These are phyloP conservation scores for Chrysanthemum lavandulifolium DNA, from an alignment of 129 eudicot species.

Conservation along the genomic window DNA sequence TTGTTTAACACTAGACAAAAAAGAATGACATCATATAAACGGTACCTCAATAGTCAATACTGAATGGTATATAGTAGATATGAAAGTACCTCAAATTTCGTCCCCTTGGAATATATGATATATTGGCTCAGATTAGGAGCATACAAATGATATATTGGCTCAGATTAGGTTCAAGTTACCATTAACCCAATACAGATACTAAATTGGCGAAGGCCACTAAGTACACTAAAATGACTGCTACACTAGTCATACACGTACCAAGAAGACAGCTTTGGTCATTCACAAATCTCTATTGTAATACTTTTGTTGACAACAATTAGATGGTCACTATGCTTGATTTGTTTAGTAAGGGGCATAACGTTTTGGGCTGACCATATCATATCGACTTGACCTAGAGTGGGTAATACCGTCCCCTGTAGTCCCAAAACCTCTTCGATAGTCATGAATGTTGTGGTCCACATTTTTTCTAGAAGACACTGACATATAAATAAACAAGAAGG, in stretches of 20 bases:
- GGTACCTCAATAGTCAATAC: no score
- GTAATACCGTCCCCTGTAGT: conserved; percentile 40
- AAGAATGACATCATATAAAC: no score
- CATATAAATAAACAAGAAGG: conserved; percentile 33
- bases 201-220: neutral
- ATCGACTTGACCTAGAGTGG: conserved; percentile 48
- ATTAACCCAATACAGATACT: neutral
- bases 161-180: conserved; percentile 7
- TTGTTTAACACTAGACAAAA: no score
- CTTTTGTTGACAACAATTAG: conserved; percentile 12
- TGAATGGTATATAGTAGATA: no score
- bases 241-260: conserved; percentile 21
- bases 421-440: conserved; percentile 64
- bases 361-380: conserved; percentile 26
- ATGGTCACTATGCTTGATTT: conserved; percentile 6
- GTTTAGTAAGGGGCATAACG: conserved; percentile 20
- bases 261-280: conserved; percentile 10
- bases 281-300: conserved; percentile 8
- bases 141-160: neutral
- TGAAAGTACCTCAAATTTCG: no score
- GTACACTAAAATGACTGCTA: neutral
- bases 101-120: no score
- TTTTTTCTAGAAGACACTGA: conserved; percentile 53
- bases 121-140: no score
- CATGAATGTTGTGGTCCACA: conserved; percentile 42